Conservation (phyloP, 2,329 filamentous ascomycete genomes). For the Fusarium sp. region DNA sequence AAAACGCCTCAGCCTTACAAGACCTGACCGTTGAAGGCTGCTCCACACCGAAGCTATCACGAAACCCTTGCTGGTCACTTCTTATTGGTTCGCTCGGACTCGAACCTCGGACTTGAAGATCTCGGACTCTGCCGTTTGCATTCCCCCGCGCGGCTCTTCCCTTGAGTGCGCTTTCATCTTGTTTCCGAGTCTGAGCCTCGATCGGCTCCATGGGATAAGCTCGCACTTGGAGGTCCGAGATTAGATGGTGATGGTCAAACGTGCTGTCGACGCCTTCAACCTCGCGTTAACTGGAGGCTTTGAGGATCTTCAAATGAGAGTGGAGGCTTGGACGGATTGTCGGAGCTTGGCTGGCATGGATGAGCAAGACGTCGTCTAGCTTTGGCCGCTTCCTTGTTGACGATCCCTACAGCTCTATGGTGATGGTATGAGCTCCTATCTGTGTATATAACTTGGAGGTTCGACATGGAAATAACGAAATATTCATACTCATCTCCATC, state of each 20-base stretch:
- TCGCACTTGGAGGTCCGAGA: slow-evolving; percentile 33
- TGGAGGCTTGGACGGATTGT: neutral
- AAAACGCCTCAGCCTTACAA: neutral
- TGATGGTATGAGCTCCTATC: neutral
- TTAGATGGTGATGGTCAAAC: slow-evolving; percentile 2
- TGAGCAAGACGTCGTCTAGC: neutral
- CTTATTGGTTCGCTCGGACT: slow-evolving; percentile 39
- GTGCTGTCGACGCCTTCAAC: neutral
- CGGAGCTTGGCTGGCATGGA: neutral
- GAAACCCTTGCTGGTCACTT: neutral
- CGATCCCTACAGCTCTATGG: neutral
- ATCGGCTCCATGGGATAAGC: neutral
- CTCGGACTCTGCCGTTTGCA: neutral
- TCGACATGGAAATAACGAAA: neutral
- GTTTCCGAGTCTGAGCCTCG: neutral
- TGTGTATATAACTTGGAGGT: slow-evolving; percentile 29
- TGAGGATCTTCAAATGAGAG: neutral
- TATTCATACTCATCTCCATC: neutral
- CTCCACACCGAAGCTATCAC: neutral
- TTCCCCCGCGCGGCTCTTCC: neutral
- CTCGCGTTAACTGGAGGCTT: neutral
- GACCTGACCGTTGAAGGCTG: neutral
- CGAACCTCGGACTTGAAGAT: neutral
- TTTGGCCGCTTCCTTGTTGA: neutral
- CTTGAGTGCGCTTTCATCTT: neutral